phyloP scores from a whole-genome alignment of 1,284 basidiomycete genomes.

The Heterobasidion parviporum region DNA sequence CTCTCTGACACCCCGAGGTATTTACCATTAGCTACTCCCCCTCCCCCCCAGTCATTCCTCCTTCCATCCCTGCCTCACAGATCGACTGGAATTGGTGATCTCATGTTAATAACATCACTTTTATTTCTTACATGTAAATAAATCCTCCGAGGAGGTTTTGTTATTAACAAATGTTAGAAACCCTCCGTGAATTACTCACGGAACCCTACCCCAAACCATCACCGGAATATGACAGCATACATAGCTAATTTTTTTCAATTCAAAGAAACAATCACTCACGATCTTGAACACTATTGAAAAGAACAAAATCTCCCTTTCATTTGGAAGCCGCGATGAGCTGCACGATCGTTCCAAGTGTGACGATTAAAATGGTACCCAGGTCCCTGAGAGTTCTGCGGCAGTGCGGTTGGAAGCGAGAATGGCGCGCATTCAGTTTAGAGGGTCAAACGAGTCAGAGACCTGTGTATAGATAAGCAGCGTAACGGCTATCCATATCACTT shows the following conservation, averaged over 20 bases:
- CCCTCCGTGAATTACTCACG: no score
- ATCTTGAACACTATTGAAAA: slow-evolving; percentile 97
- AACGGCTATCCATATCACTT: slow-evolving; percentile 94
- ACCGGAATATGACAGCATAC: background rate
- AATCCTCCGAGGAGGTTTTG: no score
- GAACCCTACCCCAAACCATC: background rate
- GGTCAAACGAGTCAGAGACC: slow-evolving; percentile 95
- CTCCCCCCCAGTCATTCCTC: no score
- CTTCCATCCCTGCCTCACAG: no score
- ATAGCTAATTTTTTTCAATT: background rate
- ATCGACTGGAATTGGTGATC: no score
- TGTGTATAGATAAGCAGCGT: slow-evolving; percentile 97
- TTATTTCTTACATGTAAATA: no score
- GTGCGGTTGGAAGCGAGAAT: slow-evolving; percentile 97
- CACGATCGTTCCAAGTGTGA: slow-evolving; percentile 99
- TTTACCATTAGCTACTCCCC: no score
- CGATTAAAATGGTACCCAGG: slow-evolving; percentile 94
- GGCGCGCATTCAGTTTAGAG: slow-evolving; percentile 99
- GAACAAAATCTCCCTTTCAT: slow-evolving; percentile 92
- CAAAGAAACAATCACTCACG: slow-evolving; percentile 44
- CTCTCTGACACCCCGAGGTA: no score
- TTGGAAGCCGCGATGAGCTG: slow-evolving; percentile 97
- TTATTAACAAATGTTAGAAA: no score
- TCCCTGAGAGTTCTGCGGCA: slow-evolving; percentile 99
- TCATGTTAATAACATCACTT: no score